Conservation (phyloP, 129 eudicot genomes). For the Deinandra increscens region DNA sequence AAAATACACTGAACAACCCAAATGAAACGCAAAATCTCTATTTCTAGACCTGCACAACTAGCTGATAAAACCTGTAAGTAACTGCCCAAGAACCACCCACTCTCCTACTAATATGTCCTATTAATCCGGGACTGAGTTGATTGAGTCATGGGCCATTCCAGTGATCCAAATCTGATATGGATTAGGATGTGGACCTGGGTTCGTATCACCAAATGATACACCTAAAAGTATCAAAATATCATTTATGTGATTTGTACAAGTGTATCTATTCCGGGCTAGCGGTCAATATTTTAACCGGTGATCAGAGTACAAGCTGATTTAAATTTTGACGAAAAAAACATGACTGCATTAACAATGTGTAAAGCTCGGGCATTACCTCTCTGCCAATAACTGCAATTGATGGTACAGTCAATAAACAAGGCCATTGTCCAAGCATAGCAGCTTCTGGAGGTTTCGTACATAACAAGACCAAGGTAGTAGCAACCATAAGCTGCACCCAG, state of each 20-base stretch:
- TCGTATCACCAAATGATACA: too few relatives aligned
- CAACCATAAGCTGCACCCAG: slow-evolving; percentile 95
- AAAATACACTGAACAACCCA: too few relatives aligned
- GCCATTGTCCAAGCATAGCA: slow-evolving; percentile 61
- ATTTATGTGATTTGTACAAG: neutral
- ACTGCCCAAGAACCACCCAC: too few relatives aligned
- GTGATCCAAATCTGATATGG: too few relatives aligned
- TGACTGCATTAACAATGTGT: slow-evolving; percentile 1
- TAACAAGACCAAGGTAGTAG: slow-evolving; percentile 83
- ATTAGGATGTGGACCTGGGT: too few relatives aligned
- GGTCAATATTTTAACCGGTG: neutral
- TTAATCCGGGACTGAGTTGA: too few relatives aligned
- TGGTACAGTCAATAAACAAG: slow-evolving; percentile 91
- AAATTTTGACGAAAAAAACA: neutral
- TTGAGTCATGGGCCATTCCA: too few relatives aligned
- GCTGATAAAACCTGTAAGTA: too few relatives aligned
- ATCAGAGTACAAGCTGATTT: neutral
- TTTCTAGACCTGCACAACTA: too few relatives aligned
- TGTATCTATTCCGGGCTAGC: neutral
- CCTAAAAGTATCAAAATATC: neutral
- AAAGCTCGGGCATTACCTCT: slow-evolving; percentile 56
- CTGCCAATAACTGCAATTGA: slow-evolving; percentile 89
- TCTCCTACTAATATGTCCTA: too few relatives aligned
- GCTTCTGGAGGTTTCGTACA: slow-evolving; percentile 86
- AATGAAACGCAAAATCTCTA: too few relatives aligned